Base-by-base conservation (phyloP, 495 filamentous ascomycete species). In the Hyphodiscus hymeniophilus region DNA sequence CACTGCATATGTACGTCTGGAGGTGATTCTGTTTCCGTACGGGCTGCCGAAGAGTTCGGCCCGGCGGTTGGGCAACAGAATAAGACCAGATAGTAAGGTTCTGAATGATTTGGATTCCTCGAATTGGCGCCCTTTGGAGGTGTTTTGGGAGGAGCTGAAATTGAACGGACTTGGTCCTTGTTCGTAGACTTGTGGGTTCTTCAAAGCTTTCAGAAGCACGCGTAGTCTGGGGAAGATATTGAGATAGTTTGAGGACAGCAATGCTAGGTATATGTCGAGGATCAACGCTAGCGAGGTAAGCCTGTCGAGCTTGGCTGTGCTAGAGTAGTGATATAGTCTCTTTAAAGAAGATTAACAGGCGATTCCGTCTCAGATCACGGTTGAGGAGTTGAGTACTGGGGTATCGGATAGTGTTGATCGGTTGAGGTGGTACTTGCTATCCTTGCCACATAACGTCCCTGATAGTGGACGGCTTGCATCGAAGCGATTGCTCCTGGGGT, bases 361-460 rank as follows among this genome's bases (percentile, higher is more conserved):
- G 42, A 38, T 45, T 26, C 46, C 51, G 46, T 34, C 40, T 20
- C 33, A 7, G 31, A 54, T 23, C 30, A 31, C 44, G 44, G 50
- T 21, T 30, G 24, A 21, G 15, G 44, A 38, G 47, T 18, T 16
- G 36, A 22, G n/a, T 16, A 28, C n/a, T 45, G 30, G 47, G 33
- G 26, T 33, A 44, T 42, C 31, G 52, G 43, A 31, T 32, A 45
- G 33, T 24, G 7, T 17, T 28, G 42, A 30, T 50, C 42, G 48
- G 53, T 51, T 51, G 50, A 53, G 41, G 54, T 50, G 54, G 50
- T 53, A 52, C 49, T 22, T 57, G 54, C 50, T 50, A 57, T 45
- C 54, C 54, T 57, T 57, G 50, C 42, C 40, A 21, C 10, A 23
- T 8, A 40, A 42, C 23, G 33, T 28, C 33, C 31, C n/a, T 44